These are phyloP conservation scores for Skeletonema marinoi DNA, from an alignment of 108 stramenopile species.

Conservation along the genomic window DNA sequence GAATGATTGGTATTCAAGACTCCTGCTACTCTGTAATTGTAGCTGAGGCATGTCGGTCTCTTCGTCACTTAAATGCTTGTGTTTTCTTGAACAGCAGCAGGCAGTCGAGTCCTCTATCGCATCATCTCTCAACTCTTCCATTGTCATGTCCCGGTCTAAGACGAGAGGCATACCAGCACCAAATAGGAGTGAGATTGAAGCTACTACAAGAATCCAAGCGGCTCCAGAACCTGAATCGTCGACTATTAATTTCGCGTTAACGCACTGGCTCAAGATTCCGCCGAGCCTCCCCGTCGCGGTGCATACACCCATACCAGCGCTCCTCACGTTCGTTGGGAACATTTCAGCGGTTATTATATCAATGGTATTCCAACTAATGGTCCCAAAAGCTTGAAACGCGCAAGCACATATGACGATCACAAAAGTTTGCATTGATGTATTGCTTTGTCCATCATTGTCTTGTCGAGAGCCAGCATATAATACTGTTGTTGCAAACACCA, in stretches of 20 bases:
- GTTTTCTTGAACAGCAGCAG: slow-evolving; percentile 1
- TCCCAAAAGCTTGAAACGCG: slow-evolving; percentile 74
- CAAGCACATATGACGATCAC: slow-evolving; percentile 67
- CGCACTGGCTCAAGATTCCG: slow-evolving; percentile 78
- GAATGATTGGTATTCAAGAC: slow-evolving; percentile 31
- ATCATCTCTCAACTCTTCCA: slow-evolving; percentile 38
- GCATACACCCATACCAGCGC: slow-evolving; percentile 80
- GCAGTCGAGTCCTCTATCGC: neutral
- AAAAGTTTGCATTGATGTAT: slow-evolving; percentile 17
- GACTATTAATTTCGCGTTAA: slow-evolving; percentile 59
- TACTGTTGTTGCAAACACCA: slow-evolving; percentile 58
- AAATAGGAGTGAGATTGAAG: slow-evolving; percentile 57
- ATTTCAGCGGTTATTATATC: slow-evolving; percentile 73
- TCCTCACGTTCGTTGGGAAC: slow-evolving; percentile 75
- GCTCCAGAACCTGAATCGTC: slow-evolving; percentile 5
- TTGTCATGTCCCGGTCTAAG: slow-evolving; percentile 32
- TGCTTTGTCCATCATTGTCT: neutral
- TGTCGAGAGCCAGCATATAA: slow-evolving; percentile 14
- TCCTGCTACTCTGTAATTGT: neutral
- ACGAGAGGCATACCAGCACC: slow-evolving; percentile 63
- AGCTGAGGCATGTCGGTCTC: slow-evolving; percentile 8
- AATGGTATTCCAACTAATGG: slow-evolving; percentile 79
- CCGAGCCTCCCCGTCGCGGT: slow-evolving; percentile 75
- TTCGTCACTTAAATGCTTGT: slow-evolving; percentile 49
- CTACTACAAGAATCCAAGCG: slow-evolving; percentile 56